Conservation (phyloP, 192 early-diverging fungal species). For the Chytriomyces sp. region DNA sequence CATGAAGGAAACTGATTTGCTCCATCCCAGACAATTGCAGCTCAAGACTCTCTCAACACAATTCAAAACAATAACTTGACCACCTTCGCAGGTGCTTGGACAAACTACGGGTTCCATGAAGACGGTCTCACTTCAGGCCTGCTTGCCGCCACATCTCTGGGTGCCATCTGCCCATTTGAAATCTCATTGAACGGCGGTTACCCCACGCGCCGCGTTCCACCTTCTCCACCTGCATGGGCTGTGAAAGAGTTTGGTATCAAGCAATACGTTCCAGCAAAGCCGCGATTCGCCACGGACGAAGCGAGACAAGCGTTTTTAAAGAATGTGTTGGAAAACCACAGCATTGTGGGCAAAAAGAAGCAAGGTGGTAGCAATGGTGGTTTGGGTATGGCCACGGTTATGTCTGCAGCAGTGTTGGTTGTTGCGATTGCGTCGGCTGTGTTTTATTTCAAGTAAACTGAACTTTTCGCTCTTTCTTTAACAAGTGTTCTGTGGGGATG, state of each 20-base stretch:
- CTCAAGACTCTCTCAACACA: constrained; percentile 51
- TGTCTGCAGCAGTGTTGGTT: background rate
- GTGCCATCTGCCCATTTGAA: constrained; percentile 58
- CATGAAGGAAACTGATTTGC: no score
- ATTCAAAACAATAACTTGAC: constrained; percentile 59
- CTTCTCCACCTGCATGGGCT: constrained; percentile 36
- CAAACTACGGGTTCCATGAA: constrained; percentile 73
- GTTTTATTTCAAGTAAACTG: no score
- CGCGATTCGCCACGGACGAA: constrained; percentile 17
- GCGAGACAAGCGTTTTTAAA: background rate
- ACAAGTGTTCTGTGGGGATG: no score
- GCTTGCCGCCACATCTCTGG: constrained; percentile 55
- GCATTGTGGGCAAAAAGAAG: background rate
- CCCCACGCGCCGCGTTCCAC: constrained; percentile 45
- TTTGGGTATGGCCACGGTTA: background rate
- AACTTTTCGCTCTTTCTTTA: no score
- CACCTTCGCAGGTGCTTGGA: constrained; percentile 66
- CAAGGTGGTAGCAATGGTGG: background rate
- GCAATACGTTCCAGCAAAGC: constrained; percentile 16
- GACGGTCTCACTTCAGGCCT: constrained; percentile 67
- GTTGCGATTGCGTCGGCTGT: background rate
- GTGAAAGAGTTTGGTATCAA: constrained; percentile 24
- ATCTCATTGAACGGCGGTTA: constrained; percentile 57
- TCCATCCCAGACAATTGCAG: constrained; percentile 46
- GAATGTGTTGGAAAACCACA: background rate